These are phyloP conservation scores for Oryza longistaminata DNA, from an alignment of 176 grass and related monocot genomes.

Conservation along the genomic window DNA sequence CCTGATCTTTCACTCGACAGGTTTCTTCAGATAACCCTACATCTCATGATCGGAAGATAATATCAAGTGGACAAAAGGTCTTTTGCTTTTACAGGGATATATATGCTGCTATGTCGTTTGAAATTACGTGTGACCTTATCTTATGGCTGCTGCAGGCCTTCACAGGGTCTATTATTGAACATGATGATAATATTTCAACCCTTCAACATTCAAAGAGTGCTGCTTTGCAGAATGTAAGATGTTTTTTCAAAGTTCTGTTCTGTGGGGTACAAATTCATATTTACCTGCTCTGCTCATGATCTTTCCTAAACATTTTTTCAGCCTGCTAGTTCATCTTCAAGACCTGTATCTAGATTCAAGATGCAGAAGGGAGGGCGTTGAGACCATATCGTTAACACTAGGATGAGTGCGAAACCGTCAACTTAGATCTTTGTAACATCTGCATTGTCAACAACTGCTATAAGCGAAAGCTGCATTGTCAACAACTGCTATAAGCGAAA, in stretches of 20 bases:
- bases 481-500: not conserved
- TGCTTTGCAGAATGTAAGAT: conserved; percentile 45
- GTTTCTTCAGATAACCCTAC: conserved; percentile 38
- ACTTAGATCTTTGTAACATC: not conserved
- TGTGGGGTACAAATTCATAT: not conserved
- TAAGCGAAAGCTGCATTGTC: not conserved
- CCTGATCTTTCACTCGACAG: conserved; percentile 31
- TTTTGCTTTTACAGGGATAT: conserved; percentile 8
- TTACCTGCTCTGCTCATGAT: not conserved
- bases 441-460: not conserved
- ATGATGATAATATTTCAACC: conserved; percentile 46
- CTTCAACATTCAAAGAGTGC: conserved; percentile 44
- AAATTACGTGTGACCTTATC: conserved; percentile 7
- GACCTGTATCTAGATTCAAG: conserved; percentile 93
- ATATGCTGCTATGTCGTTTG: conserved; percentile 11
- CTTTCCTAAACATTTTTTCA: conserved; percentile 42
- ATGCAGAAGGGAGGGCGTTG: conserved; percentile 68
- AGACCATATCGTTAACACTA: not conserved
- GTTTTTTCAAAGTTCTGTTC: not conserved
- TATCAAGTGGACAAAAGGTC: conserved; percentile 54
- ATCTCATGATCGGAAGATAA: conserved; percentile 29
- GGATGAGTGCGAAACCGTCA: not conserved
- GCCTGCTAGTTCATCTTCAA: conserved; percentile 62
- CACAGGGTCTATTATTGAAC: conserved; percentile 80
- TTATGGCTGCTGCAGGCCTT: conserved; percentile 53